Conservation (phyloP, 768 basidiomycete species). For the Kwoniella pini region DNA sequence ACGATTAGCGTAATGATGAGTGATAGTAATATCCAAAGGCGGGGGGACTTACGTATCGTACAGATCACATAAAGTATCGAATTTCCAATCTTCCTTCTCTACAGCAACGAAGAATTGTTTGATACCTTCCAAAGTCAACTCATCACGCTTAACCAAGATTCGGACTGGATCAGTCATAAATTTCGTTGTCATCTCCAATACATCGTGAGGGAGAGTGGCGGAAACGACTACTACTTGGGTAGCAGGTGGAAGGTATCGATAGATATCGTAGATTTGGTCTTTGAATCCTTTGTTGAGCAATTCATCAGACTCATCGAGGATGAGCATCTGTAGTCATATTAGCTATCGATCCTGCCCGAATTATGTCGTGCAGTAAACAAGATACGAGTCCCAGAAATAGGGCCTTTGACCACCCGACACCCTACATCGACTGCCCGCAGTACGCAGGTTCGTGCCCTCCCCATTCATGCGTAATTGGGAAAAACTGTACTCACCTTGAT, state of each 20-base stretch:
- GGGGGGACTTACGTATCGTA: constrained; percentile 71
- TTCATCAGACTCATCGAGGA: constrained; percentile 72
- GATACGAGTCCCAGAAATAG: not conserved
- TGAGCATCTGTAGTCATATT: constrained; percentile 43
- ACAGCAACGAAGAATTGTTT: constrained; percentile 73
- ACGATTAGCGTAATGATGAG: not conserved
- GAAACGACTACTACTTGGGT: constrained; percentile 96
- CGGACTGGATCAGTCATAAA: constrained; percentile 97
- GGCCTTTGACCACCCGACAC: not conserved
- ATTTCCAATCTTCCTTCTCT: constrained; percentile 99
- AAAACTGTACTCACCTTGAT: constrained; percentile 81
- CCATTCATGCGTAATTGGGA: not conserved
- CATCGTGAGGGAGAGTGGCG: constrained; percentile 93
- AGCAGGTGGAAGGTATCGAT: constrained; percentile 92
- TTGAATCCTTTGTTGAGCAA: constrained; percentile 97
- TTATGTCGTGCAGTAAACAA: no score
- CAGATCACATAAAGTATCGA: constrained; percentile 93
- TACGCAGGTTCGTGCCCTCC: no score
- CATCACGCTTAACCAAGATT: constrained; percentile 98
- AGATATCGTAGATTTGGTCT: constrained; percentile 98
- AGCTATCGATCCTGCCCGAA: not conserved
- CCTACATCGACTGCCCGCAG: no score
- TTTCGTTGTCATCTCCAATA: constrained; percentile 98
- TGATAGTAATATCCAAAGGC: no score
- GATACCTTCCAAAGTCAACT: constrained; percentile 82